Base-by-base conservation (phyloP, 148 eudicot species). In the Silene uniflora region DNA sequence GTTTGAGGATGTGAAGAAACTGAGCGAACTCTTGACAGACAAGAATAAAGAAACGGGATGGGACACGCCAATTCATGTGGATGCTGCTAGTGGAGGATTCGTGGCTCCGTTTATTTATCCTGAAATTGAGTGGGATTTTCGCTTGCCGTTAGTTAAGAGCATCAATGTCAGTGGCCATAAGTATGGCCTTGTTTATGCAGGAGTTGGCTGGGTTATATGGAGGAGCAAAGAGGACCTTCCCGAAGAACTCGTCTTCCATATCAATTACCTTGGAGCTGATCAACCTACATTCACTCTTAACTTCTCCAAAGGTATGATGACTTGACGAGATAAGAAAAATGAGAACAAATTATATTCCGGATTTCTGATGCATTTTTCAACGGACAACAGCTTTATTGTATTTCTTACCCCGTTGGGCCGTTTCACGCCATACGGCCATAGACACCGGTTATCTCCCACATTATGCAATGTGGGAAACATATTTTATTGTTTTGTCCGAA, bases 51-150 rank as follows among this genome's bases (percentile, higher is more conserved):
- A 79, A 35, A 79, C 78, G 9, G 82, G 82, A 17, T 79, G 78
- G 78, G 78, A 79, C n/a, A 79, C 74, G 7, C 82, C 82, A 1
- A 79, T 79, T 62, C 82, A 79, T 62, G 82, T 79, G 16, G 82
- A 79, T 74, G 82, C 82, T 60, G 82, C 82, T 22, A 79, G 82
- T 39, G 82, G 82, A 39, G 82, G 82, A 35, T 79, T 80, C 16
- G 76, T 80, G 4, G 78, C 82, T 39, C 82, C 82, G n/a, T 80
- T 80, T 52, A 80, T 80, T 17, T 80, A 80, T 47, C 78, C 82
- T 18, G 82, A 80, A 5, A 75, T 80, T 18, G 82, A 75, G 58
- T 80, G 82, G 82, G 82, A 80, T 49, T 80, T 80, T 44, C 64
- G 82, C 1, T 75, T 80, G 66, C 78, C 82, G 14, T 69, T 80